phyloP scores from a whole-genome alignment of 225 moss, liverwort and hornwort genomes.

The Bryoerythrophyllum caledonicum region DNA sequence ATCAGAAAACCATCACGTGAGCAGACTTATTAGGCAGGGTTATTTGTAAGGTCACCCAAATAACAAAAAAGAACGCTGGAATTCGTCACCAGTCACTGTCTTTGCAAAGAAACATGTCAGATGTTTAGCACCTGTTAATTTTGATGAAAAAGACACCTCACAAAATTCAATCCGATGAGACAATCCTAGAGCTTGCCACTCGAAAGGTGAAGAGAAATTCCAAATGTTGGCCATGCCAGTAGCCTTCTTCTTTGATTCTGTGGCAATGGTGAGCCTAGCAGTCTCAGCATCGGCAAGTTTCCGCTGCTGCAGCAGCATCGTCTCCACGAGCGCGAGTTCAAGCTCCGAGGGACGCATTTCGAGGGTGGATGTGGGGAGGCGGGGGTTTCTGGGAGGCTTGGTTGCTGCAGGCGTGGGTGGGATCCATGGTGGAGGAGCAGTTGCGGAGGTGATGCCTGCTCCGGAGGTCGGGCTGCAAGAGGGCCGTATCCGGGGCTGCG shows the following conservation, averaged over 20 bases:
- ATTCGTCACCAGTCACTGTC: background rate
- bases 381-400: slow-evolving; percentile 32
- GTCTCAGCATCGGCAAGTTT: background rate
- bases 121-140: background rate
- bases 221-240: background rate
- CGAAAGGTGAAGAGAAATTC: background rate
- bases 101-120: background rate
- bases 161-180: slow-evolving; percentile 11
- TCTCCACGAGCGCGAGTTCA: slow-evolving; percentile 10
- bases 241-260: background rate
- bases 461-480: slow-evolving; percentile 54
- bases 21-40: background rate
- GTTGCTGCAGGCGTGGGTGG: slow-evolving; percentile 21
- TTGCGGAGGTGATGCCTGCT: slow-evolving; percentile 15
- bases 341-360: background rate
- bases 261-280: slow-evolving; percentile 11
- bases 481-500: slow-evolving; percentile 66
- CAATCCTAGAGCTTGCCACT: background rate
- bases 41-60: background rate
- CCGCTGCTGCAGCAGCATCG: background rate
- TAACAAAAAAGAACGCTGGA: background rate
- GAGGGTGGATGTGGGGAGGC: slow-evolving; percentile 26
- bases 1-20: background rate
- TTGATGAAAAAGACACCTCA: slow-evolving; percentile 1
- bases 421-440: background rate